Percentiles rank a stretch among this genome's conserved stretches.
Conservation (phyloP, 331 rosid species). For the Saraca asoca region DNA sequence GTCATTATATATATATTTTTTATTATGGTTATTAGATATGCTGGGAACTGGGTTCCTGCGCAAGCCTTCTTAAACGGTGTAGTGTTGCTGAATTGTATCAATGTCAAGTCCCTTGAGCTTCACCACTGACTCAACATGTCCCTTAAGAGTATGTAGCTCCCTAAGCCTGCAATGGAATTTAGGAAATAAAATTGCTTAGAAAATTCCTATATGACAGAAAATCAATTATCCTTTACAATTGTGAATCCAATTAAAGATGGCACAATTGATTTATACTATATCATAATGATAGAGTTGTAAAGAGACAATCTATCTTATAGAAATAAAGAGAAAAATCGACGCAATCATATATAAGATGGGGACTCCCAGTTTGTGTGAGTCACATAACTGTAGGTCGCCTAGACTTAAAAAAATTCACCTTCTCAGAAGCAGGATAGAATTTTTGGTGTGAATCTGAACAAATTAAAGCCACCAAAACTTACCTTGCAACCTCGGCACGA, state of each 20-base stretch:
- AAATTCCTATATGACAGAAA: constrained; percentile 1
- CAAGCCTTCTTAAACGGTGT: constrained; percentile 64
- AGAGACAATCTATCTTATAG: too few relatives aligned
- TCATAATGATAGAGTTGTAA: too few relatives aligned
- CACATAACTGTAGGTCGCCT: too few relatives aligned
- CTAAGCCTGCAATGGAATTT: constrained; percentile 63
- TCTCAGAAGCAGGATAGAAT: too few relatives aligned
- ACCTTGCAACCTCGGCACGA: constrained; percentile 98
- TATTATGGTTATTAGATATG: constrained; percentile 31
- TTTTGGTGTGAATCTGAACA: too few relatives aligned
- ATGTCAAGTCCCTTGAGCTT: constrained; percentile 97
- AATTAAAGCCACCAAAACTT: constrained; percentile 23
- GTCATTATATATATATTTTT: constrained; percentile 42
- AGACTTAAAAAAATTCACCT: too few relatives aligned
- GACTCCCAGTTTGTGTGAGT: too few relatives aligned
- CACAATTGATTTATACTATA: too few relatives aligned
- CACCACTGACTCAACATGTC: constrained; percentile 95
- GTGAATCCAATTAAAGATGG: too few relatives aligned
- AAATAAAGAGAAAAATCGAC: too few relatives aligned
- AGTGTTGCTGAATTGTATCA: constrained; percentile 91
- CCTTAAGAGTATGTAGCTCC: constrained; percentile 84
- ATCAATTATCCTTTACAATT: background rate
- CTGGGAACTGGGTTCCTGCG: background rate
- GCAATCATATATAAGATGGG: too few relatives aligned
- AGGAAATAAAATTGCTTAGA: constrained; percentile 5